phyloP scores from a whole-genome alignment of 2,329 filamentous ascomycete genomes.

The Aspergillus awamori region DNA sequence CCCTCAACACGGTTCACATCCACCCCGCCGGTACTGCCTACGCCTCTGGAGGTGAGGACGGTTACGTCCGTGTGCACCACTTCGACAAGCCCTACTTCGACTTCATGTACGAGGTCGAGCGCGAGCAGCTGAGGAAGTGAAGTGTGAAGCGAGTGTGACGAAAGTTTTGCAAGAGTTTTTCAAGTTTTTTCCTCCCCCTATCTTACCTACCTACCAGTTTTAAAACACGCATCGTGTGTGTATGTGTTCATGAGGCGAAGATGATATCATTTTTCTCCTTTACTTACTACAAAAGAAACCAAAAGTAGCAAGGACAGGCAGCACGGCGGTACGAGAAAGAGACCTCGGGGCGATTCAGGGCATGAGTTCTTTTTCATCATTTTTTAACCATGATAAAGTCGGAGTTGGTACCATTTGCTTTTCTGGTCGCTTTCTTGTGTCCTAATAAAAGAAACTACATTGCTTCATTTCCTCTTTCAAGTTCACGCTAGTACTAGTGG shows the following conservation, averaged over 20 bases:
- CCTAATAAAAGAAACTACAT: constrained; percentile 41
- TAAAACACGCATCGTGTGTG: constrained; percentile 33
- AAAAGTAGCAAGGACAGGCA: constrained; percentile 28
- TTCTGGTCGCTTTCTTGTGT: constrained; percentile 32
- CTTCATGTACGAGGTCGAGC: constrained; percentile 98
- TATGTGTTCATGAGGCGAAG: constrained; percentile 40
- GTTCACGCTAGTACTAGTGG: not conserved
- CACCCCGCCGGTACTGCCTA: constrained; percentile 91
- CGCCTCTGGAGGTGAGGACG: constrained; percentile 94
- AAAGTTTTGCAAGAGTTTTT: constrained; percentile 20
- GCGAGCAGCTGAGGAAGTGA: constrained; percentile 64
- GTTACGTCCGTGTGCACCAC: constrained; percentile 96
- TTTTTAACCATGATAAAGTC: constrained; percentile 38
- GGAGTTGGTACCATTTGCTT: constrained; percentile 43
- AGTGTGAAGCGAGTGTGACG: constrained; percentile 20
- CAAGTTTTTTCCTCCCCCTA: no score
- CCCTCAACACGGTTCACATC: constrained; percentile 91
- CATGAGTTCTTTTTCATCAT: constrained; percentile 42
- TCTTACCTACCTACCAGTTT: constrained; percentile 18
- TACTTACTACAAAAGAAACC: constrained; percentile 15
- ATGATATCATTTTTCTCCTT: constrained; percentile 17
- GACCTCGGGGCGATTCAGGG: constrained; percentile 34
- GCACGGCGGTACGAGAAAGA: constrained; percentile 31
- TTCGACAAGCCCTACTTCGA: constrained; percentile 99
- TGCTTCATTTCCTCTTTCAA: constrained; percentile 22